Base-by-base conservation (phyloP, 768 basidiomycete species). In the Termitomyces sp. region DNA sequence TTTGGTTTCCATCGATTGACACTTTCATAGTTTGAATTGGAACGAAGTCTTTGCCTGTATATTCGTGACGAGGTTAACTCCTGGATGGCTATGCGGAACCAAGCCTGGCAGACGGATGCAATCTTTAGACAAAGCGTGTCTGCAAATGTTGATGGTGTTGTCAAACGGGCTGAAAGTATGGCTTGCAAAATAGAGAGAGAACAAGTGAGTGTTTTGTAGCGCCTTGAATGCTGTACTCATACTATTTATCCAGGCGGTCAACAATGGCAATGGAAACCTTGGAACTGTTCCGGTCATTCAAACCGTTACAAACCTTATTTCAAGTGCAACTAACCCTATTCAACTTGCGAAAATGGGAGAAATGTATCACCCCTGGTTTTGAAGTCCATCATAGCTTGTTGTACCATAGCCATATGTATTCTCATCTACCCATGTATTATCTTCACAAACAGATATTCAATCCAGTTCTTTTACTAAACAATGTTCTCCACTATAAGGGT, bases 11-110 rank as follows among this genome's bases (percentile, higher is more conserved):
- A 56, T 57, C 38, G 45, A 9, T 42, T 9, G 42, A 42, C 26
- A 54, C 52, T 56, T 49, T 54, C 9, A 4, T 52, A 96, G 90
- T 95, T 88, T 69, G 93, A 98, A 61, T 76, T 99, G 59, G 94
- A 97, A 61, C 90, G 93, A 64, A 92, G 93, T 58, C 80, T 99
- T 5, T 90, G 90, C 62, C 77, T 99, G 53, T 96, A 96, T 69
- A 84, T 92, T 28, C 84, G 94, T 44, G 97, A 99, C 66, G 97
- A 99, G 73, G 90, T 98, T 46, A 79, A 86, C 64, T 78, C 81
- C 12, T 92, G 90, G 90, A 68, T 90, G 60, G 69, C 73, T n/a
- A 78, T 80, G 59, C 80, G 82, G 53, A 78, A 77, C 55, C 80
- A 83, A 52, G 79, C 81, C 14, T 81, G 78, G 71, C 76, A 78